Percentiles rank a stretch among this genome's conserved stretches.
These are phyloP conservation scores for Diutina mesorugosa DNA, from an alignment of 1,139 yeast species.

Conservation along the genomic window DNA sequence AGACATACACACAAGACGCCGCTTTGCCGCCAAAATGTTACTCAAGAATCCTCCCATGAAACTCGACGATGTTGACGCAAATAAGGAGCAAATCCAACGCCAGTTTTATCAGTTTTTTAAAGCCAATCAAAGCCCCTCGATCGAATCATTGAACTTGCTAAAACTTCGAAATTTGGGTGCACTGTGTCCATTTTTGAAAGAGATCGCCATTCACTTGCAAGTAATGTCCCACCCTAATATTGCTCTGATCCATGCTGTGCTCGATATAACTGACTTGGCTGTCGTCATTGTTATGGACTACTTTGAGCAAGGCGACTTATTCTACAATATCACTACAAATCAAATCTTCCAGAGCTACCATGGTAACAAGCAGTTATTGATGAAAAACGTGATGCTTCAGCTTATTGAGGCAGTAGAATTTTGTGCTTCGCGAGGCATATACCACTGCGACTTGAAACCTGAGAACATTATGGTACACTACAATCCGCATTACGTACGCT, in stretches of 20 bases:
- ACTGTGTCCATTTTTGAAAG: constrained; percentile 41
- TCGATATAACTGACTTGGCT: constrained; percentile 39
- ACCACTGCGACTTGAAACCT: constrained; percentile 13
- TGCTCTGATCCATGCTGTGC: constrained; percentile 63
- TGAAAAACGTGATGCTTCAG: constrained; percentile 66
- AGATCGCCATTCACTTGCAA: constrained; percentile 57
- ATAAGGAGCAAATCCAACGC: constrained; percentile 17
- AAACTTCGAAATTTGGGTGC: constrained; percentile 28
- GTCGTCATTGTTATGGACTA: constrained; percentile 74
- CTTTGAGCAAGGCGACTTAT: constrained; percentile 72
- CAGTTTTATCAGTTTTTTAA: not conserved
- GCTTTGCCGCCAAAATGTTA: constrained; percentile 65
- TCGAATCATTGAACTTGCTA: constrained; percentile 27
- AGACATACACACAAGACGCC: constrained; percentile 34
- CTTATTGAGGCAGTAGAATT: constrained; percentile 58
- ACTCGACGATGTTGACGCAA: constrained; percentile 14
- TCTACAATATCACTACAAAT: constrained; percentile 63
- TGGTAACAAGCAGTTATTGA: constrained; percentile 21
- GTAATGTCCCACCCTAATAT: constrained; percentile 74
- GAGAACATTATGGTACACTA: constrained; percentile 30
- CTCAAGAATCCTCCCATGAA: constrained; percentile 29
- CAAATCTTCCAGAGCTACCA: constrained; percentile 29
- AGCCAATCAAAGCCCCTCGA: constrained; percentile 4
- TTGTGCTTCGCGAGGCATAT: constrained; percentile 56
- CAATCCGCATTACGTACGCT: constrained; percentile 16